Conservation (phyloP, 495 filamentous ascomycete species). For the Neurospora sp. region DNA sequence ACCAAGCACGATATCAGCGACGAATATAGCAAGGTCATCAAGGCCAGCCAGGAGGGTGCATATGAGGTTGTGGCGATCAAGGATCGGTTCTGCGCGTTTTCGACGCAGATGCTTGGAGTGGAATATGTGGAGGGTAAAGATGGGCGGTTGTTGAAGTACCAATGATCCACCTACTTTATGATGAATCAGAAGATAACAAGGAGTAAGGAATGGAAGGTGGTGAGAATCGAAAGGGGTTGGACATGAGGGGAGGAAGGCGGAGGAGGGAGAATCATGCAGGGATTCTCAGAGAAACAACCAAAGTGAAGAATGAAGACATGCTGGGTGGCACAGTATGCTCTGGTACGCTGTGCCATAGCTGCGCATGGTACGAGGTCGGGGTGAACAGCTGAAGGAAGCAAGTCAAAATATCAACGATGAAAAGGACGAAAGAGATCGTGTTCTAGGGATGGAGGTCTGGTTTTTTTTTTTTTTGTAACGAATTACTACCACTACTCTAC, state of each 20-base stretch:
- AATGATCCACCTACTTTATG: neutral
- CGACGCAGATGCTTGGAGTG: constrained; percentile 40
- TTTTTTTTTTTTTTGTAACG: neutral
- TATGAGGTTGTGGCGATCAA: constrained; percentile 95
- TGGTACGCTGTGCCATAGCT: neutral
- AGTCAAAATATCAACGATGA: neutral
- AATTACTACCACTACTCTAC: neutral
- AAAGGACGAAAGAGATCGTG: neutral
- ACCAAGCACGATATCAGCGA: constrained; percentile 78
- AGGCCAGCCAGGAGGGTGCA: constrained; percentile 82
- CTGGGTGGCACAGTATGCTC: neutral
- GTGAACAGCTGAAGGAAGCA: neutral
- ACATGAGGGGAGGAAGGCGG: neutral
- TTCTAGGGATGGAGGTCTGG: neutral
- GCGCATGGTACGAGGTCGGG: neutral
- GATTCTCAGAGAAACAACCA: neutral
- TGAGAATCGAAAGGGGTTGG: neutral
- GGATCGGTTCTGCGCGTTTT: constrained; percentile 81
- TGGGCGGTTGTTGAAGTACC: constrained; percentile 12
- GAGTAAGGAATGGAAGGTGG: neutral
- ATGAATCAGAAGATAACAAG: neutral
- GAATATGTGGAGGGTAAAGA: constrained; percentile 33
- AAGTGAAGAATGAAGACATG: neutral
- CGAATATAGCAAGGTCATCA: constrained; percentile 67
- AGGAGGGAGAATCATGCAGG: neutral